These are phyloP conservation scores for Syzygium malaccense DNA, from an alignment of 441 rosid species.

Conservation along the genomic window DNA sequence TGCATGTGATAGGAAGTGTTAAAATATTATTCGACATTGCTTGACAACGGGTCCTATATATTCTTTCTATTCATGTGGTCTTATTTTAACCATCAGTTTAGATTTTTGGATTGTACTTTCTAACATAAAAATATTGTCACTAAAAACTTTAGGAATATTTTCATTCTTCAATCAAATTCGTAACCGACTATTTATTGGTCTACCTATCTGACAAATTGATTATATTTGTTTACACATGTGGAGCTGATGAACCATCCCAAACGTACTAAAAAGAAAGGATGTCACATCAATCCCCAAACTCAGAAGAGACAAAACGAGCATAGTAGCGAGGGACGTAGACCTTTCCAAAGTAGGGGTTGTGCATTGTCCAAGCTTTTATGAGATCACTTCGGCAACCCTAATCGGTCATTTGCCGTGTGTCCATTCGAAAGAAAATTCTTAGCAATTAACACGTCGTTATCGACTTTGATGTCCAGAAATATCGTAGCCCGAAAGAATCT, in stretches of 20 bases:
- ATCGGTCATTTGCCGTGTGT: neutral
- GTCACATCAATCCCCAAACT: neutral
- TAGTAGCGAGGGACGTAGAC: neutral
- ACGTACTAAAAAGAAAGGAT: neutral
- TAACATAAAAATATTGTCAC: neutral
- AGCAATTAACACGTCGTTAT: neutral
- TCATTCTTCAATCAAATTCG: neutral
- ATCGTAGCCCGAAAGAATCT: neutral
- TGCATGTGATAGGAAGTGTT: rapidly evolving
- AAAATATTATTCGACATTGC: too few relatives aligned
- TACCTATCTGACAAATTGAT: too few relatives aligned
- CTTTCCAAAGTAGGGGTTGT: neutral
- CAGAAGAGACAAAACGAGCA: neutral
- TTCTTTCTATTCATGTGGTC: too few relatives aligned
- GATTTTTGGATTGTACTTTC: neutral
- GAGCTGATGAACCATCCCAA: neutral
- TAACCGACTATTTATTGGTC: neutral
- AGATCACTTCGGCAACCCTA: neutral
- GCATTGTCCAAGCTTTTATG: neutral
- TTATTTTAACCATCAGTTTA: too few relatives aligned
- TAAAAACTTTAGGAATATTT: neutral
- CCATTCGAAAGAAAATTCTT: neutral
- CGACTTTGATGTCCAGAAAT: neutral
- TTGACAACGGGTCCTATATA: too few relatives aligned
- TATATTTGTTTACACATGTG: too few relatives aligned